A percentile compares a stretch with the other conserved stretches of the same genome.
phyloP scores from a whole-genome alignment of 2,329 filamentous ascomycete genomes.

The Cercospora sojina region DNA sequence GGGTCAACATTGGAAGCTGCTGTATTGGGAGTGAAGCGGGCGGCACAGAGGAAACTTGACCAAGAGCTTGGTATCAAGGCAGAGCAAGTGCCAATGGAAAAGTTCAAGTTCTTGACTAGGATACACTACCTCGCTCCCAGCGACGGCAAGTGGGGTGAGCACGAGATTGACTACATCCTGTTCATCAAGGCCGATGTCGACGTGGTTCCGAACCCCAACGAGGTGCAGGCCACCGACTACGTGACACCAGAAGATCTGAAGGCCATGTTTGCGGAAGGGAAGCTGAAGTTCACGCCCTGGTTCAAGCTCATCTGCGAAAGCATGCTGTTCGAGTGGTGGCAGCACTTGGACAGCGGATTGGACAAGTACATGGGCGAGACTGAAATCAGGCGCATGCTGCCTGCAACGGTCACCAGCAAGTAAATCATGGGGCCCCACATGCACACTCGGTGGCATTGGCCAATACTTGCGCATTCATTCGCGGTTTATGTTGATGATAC shows the following conservation, averaged over 20 bases:
- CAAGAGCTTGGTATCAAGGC: slow-evolving; percentile 92
- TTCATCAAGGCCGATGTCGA: slow-evolving; percentile 96
- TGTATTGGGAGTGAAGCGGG: slow-evolving; percentile 81
- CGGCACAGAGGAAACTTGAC: slow-evolving; percentile 87
- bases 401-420: slow-evolving; percentile 6
- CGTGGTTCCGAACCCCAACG: slow-evolving; percentile 77
- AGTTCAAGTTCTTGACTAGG: slow-evolving; percentile 90
- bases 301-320: slow-evolving; percentile 98
- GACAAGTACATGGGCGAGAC: slow-evolving; percentile 84
- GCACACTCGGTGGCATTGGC: not conserved
- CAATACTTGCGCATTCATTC: not conserved
- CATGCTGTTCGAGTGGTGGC: slow-evolving; percentile 98
- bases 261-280: slow-evolving; percentile 76
- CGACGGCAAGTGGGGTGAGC: slow-evolving; percentile 97
- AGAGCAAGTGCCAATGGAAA: slow-evolving; percentile 82
- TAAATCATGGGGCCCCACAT: not conserved
- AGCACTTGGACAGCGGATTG: slow-evolving; percentile 74
- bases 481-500: slow-evolving; percentile 4
- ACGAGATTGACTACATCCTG: slow-evolving; percentile 98
- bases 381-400: slow-evolving; percentile 78
- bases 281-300: slow-evolving; percentile 91
- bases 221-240: slow-evolving; percentile 81
- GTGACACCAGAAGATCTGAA: slow-evolving; percentile 81
- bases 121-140: slow-evolving; percentile 98
- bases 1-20: slow-evolving; percentile 77